Conservation (phyloP, 1,139 yeast genomes). For the Debaryomyces udenii region DNA sequence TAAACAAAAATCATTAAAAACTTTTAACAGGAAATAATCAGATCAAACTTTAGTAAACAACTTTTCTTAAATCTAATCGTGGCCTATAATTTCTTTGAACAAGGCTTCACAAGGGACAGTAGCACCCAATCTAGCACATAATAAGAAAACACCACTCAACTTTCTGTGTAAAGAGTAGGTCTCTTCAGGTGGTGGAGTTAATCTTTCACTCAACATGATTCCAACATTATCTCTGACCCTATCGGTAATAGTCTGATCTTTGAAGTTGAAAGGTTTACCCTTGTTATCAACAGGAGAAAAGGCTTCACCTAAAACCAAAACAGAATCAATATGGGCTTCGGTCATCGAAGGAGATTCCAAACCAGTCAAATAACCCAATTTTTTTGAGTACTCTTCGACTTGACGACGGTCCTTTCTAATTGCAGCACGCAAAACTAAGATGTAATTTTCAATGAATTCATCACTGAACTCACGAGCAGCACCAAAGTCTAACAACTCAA, state of each 20-base stretch:
- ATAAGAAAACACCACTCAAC: constrained; percentile 87
- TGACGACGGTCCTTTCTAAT: constrained; percentile 66
- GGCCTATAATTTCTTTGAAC: constrained; percentile 73
- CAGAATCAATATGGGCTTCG: constrained; percentile 91
- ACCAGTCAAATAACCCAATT: constrained; percentile 90
- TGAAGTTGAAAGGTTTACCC: constrained; percentile 66
- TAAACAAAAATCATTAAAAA: constrained; percentile 8
- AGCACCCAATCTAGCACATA: constrained; percentile 86
- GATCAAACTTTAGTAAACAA: background rate
- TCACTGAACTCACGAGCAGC: constrained; percentile 80
- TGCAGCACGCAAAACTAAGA: constrained; percentile 76
- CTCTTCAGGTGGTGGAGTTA: constrained; percentile 98
- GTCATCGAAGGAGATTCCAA: constrained; percentile 84
- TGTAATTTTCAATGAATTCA: constrained; percentile 69
- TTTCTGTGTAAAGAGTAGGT: constrained; percentile 94
- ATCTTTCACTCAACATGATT: constrained; percentile 85
- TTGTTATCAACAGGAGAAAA: constrained; percentile 59
- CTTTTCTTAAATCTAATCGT: constrained; percentile 7
- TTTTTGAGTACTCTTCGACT: constrained; percentile 66
- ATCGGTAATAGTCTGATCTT: constrained; percentile 87
- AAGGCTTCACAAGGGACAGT: constrained; percentile 79
- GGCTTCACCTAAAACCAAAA: constrained; percentile 90
- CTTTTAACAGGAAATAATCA: constrained; percentile 5
- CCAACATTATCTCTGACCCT: constrained; percentile 85
- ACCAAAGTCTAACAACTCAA: constrained; percentile 92